Evolutionary conservation across 129 eudicot genomes (phyloP), one percentile per base, ranked within the genome.

Genomic region (sunflower (Helianthus annuus)): DNA sequence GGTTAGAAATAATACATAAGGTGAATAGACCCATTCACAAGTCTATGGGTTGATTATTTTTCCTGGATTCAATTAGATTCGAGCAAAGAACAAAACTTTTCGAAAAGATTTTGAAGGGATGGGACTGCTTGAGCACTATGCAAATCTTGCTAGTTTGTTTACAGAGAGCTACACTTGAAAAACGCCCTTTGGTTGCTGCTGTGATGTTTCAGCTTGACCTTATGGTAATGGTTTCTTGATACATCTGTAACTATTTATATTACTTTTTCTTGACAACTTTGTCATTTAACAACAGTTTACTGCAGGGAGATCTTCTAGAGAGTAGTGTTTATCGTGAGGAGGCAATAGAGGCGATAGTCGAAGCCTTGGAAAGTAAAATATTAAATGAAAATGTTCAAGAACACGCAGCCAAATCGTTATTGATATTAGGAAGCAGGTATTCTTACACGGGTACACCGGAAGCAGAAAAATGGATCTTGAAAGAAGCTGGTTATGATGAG

Each of bases 251-350:
- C 1, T n/a, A 15, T 32, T 40, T 72, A 38, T 55, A 55, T 65
- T 3, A 51, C 46, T 69, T 32, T 64, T 10, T 67, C 36, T 52
- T 46, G 64, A 10, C 22, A 69, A 66, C 74, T 74, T 56, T 65
- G 45, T 82, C 66, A 82, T 60, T 38, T 54, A 71, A 55, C 57
- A 53, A 56, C 87, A 73, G 78, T 62, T 76, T 57, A 61, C 69
- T 81, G 84, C 85, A 89, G 96, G 96, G 96, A 80, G 96, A 89
- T 81, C 88, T 88, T 48, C 61, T 71, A n/a, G 78, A 81, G 76
- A 66, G 71, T 62, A 90, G 96, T 70, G 86, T 85, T 7, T 90
- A 85, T 73, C 86, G 96, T 74, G 94, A 87, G 61, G 96, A 90
- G 78, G 93, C 87, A 1, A 61, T 90, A 76, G 96, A 90, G 29